Conservation (phyloP, 257 asterid species). For the Rehmannia glutinosa region DNA sequence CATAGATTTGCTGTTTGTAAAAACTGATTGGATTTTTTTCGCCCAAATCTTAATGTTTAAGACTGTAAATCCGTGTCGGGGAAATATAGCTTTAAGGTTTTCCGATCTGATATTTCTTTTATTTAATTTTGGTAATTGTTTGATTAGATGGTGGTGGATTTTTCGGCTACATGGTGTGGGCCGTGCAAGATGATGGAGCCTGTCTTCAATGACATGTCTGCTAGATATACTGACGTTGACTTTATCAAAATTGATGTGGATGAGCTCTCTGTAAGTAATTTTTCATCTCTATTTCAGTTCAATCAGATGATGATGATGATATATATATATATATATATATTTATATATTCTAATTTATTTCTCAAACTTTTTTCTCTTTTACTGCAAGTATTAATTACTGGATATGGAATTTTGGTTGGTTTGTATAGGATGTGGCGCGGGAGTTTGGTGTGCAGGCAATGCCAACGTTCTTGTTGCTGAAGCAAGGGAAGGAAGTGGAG, state of each 20-base stretch:
- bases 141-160: slow-evolving; percentile 77
- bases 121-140: neutral
- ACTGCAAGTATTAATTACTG: neutral
- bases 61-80: neutral
- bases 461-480: slow-evolving; percentile 83
- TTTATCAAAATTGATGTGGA: slow-evolving; percentile 87
- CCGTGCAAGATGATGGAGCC: slow-evolving; percentile 92
- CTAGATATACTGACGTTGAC: slow-evolving; percentile 60
- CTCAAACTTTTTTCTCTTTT: neutral
- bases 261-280: slow-evolving; percentile 54
- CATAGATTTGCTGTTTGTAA: neutral
- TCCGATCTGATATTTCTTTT: slow-evolving; percentile 20
- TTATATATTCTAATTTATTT: neutral
- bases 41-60: neutral
- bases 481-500: slow-evolving; percentile 80
- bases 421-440: slow-evolving; percentile 57
- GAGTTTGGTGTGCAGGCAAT: slow-evolving; percentile 72
- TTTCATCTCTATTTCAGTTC: neutral
- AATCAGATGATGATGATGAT: neutral
- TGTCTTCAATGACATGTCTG: slow-evolving; percentile 44
- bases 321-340: neutral
- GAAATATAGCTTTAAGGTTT: neutral
- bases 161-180: slow-evolving; percentile 89
- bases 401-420: neutral
- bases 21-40: neutral